phyloP scores from a whole-genome alignment of 108 stramenopile genomes.

The Mediolabrus comicus region DNA sequence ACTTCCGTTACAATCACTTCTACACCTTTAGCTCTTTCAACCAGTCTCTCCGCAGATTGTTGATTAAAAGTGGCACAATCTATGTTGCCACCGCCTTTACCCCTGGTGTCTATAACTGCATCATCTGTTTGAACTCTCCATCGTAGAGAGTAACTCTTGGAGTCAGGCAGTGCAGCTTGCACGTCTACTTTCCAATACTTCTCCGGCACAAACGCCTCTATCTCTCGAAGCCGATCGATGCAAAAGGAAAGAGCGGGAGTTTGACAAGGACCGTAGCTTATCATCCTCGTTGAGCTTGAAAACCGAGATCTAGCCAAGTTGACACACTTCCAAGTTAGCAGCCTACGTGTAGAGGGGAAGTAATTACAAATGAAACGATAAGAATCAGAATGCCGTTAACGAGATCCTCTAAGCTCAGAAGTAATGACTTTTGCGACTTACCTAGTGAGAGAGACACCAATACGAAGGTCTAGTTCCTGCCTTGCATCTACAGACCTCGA shows the following conservation, averaged over 20 bases:
- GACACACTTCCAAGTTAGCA: constrained; percentile 63
- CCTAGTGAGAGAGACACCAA: constrained; percentile 71
- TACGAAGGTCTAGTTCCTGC: constrained; percentile 74
- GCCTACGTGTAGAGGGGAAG: constrained; percentile 10
- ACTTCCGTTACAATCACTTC: constrained; percentile 6
- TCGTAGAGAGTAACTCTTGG: background rate
- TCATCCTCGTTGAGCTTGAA: constrained; percentile 39
- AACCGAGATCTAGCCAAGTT: constrained; percentile 32
- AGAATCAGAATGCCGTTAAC: too few relatives aligned
- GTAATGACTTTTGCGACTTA: background rate
- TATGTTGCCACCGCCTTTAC: background rate
- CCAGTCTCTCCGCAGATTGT: background rate
- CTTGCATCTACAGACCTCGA: constrained; percentile 74
- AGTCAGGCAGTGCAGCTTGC: background rate
- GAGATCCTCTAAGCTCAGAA: too few relatives aligned
- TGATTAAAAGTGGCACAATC: background rate
- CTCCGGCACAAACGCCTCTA: constrained; percentile 53
- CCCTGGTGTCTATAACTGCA: constrained; percentile 3
- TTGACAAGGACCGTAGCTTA: constrained; percentile 80
- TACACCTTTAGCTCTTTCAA: constrained; percentile 10
- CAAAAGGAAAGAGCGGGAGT: constrained; percentile 81
- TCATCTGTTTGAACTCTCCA: constrained; percentile 6
- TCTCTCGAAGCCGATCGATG: constrained; percentile 56
- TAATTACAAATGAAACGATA: background rate
- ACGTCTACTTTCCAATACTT: constrained; percentile 53